Evolutionary conservation across 768 basidiomycete species (phyloP).

Genomic region (Kockovaella imperatae): DNA sequence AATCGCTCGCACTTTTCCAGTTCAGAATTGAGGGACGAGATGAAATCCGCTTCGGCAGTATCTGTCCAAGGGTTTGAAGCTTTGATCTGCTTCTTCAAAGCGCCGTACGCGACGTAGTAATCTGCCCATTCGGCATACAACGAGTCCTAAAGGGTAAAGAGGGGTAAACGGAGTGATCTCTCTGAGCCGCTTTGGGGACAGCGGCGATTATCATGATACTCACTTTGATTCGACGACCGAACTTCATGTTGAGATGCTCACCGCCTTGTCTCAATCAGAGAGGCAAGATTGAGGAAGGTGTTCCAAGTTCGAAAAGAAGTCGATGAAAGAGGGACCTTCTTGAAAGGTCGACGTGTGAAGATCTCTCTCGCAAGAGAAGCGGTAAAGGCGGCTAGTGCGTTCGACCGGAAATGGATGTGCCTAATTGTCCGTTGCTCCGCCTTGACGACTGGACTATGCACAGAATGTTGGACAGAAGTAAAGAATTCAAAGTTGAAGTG

Average conservation of each 20-base stretch:
- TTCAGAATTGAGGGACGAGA: constrained; percentile 67
- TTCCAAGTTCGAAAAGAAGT: too few relatives aligned
- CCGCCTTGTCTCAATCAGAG: too few relatives aligned
- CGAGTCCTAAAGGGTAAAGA: constrained; percentile 53
- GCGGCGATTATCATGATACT: constrained; percentile 4
- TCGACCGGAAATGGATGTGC: too few relatives aligned
- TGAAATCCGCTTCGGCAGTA: constrained; percentile 75
- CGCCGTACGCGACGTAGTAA: constrained; percentile 82
- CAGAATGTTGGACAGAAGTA: too few relatives aligned
- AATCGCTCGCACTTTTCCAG: constrained; percentile 91
- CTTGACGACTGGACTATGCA: too few relatives aligned
- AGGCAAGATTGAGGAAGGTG: too few relatives aligned
- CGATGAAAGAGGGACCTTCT: too few relatives aligned
- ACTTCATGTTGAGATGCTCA: constrained; percentile 33
- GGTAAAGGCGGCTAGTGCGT: too few relatives aligned
- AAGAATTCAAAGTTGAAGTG: too few relatives aligned
- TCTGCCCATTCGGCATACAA: constrained; percentile 85
- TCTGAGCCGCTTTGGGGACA: background rate
- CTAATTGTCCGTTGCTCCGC: too few relatives aligned
- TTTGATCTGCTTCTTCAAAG: constrained; percentile 84
- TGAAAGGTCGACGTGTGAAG: too few relatives aligned
- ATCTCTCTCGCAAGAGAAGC: too few relatives aligned
- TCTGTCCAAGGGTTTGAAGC: constrained; percentile 67
- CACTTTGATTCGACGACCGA: constrained; percentile 41
- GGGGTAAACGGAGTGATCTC: background rate